Percentiles rank a stretch among this genome's conserved stretches.
Evolutionary conservation across 2,329 filamentous ascomycete species (phyloP).

Genomic region (Trichoderma afroharzianum): DNA sequence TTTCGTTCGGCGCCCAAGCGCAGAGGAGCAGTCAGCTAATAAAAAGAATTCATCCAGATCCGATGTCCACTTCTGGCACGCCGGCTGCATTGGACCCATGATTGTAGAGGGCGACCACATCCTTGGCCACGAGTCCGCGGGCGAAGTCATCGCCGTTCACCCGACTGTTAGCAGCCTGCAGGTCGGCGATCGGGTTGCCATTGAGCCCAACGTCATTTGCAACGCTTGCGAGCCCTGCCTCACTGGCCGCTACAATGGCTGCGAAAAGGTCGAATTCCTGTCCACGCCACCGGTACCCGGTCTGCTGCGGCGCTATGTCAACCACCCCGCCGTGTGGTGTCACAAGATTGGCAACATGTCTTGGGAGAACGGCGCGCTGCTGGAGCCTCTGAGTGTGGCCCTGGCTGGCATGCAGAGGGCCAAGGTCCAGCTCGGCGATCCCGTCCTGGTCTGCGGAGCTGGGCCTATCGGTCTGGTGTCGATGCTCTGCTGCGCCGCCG

Average conservation of each 20-base stretch:
- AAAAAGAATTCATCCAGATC: conserved; percentile 52
- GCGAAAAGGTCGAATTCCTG: conserved; percentile 78
- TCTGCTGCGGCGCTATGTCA: conserved; percentile 86
- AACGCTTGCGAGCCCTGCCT: conserved; percentile 85
- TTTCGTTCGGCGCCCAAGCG: not conserved
- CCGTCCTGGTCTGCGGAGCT: conserved; percentile 84
- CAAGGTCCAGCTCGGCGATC: conserved; percentile 76
- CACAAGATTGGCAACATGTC: conserved; percentile 93
- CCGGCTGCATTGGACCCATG: conserved; percentile 93
- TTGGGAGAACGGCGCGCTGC: conserved; percentile 83
- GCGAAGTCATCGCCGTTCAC: conserved; percentile 76
- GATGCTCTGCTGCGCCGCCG: conserved; percentile 76
- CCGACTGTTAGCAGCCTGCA: conserved; percentile 74
- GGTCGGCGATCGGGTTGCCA: conserved; percentile 83
- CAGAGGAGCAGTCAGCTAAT: not conserved
- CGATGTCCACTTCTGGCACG: conserved; percentile 97
- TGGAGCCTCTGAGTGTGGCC: conserved; percentile 87
- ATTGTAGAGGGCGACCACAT: conserved; percentile 86
- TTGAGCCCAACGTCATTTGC: conserved; percentile 94
- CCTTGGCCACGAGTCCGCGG: conserved; percentile 90
- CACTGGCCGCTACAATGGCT: conserved; percentile 93
- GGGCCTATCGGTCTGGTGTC: conserved; percentile 92
- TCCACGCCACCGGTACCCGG: conserved; percentile 88
- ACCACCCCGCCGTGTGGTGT: conserved; percentile 91
- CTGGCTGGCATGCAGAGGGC: conserved; percentile 84